Evolutionary conservation across 2,329 filamentous ascomycete genomes (phyloP).

Genomic region (Lojkania enalia): DNA sequence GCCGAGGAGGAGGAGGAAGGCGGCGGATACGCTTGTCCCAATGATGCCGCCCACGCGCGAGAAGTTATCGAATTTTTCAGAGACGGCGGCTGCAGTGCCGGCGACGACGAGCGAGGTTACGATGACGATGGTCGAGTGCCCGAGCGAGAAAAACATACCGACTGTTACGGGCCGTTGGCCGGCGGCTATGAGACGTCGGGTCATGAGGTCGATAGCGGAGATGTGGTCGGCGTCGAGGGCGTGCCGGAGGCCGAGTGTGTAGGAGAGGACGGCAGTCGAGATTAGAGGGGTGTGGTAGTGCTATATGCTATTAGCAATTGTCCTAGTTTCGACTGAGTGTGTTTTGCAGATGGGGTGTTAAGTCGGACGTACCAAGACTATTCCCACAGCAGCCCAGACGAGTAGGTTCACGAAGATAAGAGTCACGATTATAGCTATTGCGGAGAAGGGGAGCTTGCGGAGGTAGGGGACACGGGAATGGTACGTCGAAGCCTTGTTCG

Average conservation of each 20-base stretch:
- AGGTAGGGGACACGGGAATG: slow-evolving; percentile 60
- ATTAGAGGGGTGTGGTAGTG: slow-evolving; percentile 61
- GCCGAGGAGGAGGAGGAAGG: slow-evolving; percentile 80
- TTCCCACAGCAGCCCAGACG: slow-evolving; percentile 61
- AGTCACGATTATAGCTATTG: slow-evolving; percentile 59
- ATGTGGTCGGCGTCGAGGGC: slow-evolving; percentile 98
- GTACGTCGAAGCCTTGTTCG: slow-evolving; percentile 48
- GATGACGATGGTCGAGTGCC: slow-evolving; percentile 91
- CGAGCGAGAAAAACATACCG: slow-evolving; percentile 90
- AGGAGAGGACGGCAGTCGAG: slow-evolving; percentile 80
- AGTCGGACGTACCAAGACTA: slow-evolving; percentile 57
- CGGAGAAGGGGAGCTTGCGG: slow-evolving; percentile 59
- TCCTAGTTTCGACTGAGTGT: background rate
- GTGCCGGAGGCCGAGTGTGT: slow-evolving; percentile 86
- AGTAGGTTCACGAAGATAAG: slow-evolving; percentile 59
- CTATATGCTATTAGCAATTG: slow-evolving; percentile 14
- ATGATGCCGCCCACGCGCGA: slow-evolving; percentile 82
- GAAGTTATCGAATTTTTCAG: slow-evolving; percentile 79
- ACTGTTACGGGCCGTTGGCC: slow-evolving; percentile 88
- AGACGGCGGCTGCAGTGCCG: slow-evolving; percentile 82
- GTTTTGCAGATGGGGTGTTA: background rate
- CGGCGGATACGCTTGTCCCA: slow-evolving; percentile 82
- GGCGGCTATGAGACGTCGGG: slow-evolving; percentile 80
- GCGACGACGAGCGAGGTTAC: slow-evolving; percentile 90
- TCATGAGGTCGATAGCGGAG: slow-evolving; percentile 92